These are phyloP conservation scores for Saccharomycopsis fodiens DNA, from an alignment of 805 yeast genomes.

Conservation along the genomic window DNA sequence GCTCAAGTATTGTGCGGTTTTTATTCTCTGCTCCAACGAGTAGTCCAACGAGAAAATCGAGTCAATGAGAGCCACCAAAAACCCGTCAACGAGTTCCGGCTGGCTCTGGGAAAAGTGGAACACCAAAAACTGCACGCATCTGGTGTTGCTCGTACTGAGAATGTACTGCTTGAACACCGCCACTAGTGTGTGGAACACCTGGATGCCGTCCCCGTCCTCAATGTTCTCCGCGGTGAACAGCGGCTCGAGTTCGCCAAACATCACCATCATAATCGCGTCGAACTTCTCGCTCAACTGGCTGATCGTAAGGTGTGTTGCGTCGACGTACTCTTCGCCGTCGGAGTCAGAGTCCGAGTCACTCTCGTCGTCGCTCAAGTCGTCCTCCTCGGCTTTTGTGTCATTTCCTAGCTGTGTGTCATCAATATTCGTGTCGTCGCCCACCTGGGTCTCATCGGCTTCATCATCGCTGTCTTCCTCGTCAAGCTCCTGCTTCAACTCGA, in stretches of 20 bases:
- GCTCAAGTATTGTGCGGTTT: conserved; percentile 86
- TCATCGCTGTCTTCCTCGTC: conserved; percentile 51
- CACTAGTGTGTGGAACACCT: conserved; percentile 63
- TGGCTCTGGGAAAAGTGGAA: conserved; percentile 78
- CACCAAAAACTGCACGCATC: conserved; percentile 76
- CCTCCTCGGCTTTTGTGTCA: conserved; percentile 28
- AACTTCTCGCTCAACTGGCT: conserved; percentile 54
- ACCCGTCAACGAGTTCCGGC: conserved; percentile 78
- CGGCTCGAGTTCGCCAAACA: conserved; percentile 44
- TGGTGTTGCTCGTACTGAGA: conserved; percentile 86
- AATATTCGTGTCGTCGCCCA: conserved; percentile 27
- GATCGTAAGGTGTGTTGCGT: conserved; percentile 41
- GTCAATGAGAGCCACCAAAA: conserved; percentile 72
- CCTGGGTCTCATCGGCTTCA: conserved; percentile 28
- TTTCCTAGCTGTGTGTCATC: conserved; percentile 28
- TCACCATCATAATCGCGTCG: conserved; percentile 56
- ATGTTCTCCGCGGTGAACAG: conserved; percentile 45
- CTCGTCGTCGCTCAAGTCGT: conserved; percentile 24
- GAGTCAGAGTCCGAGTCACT: conserved; percentile 28
- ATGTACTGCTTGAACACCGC: conserved; percentile 75
- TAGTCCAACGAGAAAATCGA: conserved; percentile 67
- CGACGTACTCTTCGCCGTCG: conserved; percentile 40
- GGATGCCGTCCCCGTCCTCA: conserved; percentile 56
- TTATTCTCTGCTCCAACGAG: conserved; percentile 66
- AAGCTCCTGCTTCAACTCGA: conserved; percentile 80